phyloP scores from a whole-genome alignment of 768 basidiomycete genomes.

The Suillus sp. region DNA sequence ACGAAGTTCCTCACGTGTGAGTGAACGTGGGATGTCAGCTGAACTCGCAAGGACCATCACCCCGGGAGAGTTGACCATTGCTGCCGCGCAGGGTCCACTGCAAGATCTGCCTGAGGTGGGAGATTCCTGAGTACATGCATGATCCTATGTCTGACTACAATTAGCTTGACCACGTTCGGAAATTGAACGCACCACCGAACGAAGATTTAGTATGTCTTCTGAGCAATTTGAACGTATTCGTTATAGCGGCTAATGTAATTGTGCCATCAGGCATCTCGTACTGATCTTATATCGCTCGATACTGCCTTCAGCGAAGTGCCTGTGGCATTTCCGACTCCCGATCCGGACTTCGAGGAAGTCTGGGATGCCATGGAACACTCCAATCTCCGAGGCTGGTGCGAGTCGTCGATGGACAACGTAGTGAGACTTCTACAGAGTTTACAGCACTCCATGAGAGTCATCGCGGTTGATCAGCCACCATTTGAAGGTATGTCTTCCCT shows the following conservation, averaged over 20 bases:
- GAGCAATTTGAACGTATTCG: constrained; percentile 1
- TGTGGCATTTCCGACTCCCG: constrained; percentile 18
- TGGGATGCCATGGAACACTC: constrained; percentile 57
- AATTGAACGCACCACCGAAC: constrained; percentile 6
- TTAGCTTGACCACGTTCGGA: background rate
- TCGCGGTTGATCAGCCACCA: constrained; percentile 55
- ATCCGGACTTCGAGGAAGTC: constrained; percentile 50
- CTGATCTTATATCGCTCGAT: constrained; percentile 75
- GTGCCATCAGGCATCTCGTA: constrained; percentile 33
- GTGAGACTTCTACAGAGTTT: constrained; percentile 55
- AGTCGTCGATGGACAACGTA: constrained; percentile 53
- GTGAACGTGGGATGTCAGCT: constrained; percentile 26
- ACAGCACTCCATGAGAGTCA: constrained; percentile 48
- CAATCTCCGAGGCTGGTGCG: constrained; percentile 70
- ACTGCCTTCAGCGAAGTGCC: constrained; percentile 64
- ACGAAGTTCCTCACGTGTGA: constrained; percentile 34
- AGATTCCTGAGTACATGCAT: background rate
- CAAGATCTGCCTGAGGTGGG: constrained; percentile 22
- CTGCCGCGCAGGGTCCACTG: constrained; percentile 22
- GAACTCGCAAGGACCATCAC: constrained; percentile 31
- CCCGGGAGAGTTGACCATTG: constrained; percentile 34
- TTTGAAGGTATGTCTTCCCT: constrained; percentile 53
- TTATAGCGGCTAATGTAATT: constrained; percentile 17
- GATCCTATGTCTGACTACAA: constrained; percentile 10
- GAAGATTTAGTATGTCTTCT: constrained; percentile 25